Conservation (phyloP, 257 asterid species). For the Nicotiana knightiana region DNA sequence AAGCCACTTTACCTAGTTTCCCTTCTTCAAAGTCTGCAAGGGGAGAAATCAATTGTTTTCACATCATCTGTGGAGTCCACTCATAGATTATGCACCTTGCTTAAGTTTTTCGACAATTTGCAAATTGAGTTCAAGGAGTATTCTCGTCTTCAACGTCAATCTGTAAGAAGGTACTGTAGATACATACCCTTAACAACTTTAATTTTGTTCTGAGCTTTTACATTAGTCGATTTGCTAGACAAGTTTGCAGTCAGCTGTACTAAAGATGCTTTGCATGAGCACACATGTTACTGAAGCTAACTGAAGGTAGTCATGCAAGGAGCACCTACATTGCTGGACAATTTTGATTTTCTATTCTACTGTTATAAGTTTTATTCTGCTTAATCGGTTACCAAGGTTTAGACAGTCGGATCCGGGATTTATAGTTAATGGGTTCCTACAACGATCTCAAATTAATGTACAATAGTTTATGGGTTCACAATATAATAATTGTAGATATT, state of each 20-base stretch:
- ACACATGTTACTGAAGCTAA: neutral
- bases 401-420: too few species aligned
- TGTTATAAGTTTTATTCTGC: neutral
- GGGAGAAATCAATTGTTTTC: slow-evolving; percentile 83
- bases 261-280: neutral
- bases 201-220: neutral
- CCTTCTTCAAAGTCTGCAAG: slow-evolving; percentile 61
- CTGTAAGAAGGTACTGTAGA: slow-evolving; percentile 61
- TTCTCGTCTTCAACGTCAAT: slow-evolving; percentile 79
- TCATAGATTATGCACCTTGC: slow-evolving; percentile 65
- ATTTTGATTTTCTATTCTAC: neutral
- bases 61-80: slow-evolving; percentile 84
- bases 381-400: neutral
- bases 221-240: neutral
- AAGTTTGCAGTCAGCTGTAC: neutral
- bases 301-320: neutral
- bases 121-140: slow-evolving; percentile 67
- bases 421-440: too few species aligned
- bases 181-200: neutral
- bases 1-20: slow-evolving; percentile 81
- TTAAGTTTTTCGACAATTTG: slow-evolving; percentile 55
- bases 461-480: too few species aligned
- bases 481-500: too few species aligned
- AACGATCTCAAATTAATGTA: too few species aligned
- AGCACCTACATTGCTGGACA: neutral